These are phyloP conservation scores for Pestalotiopsis sp. DNA, from an alignment of 2,329 filamentous ascomycete genomes.

Conservation along the genomic window DNA sequence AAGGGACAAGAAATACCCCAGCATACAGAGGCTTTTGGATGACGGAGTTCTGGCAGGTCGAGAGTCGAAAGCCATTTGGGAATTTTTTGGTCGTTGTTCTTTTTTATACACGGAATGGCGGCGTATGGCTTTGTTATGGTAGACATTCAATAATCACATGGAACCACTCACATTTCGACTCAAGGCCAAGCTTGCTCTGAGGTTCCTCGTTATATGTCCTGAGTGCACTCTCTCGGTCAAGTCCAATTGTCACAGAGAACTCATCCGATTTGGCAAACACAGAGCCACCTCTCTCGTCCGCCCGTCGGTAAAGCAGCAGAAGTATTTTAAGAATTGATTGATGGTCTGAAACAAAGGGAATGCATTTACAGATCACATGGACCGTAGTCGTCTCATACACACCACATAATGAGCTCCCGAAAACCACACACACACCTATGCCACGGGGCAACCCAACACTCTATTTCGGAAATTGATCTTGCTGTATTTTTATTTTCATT, in stretches of 20 bases:
- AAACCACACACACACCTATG: not conserved
- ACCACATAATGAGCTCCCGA: not conserved
- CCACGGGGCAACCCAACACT: slow-evolving; percentile 5
- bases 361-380: slow-evolving; percentile 14
- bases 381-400: not conserved
- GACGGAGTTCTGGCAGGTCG: not conserved
- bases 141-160: not conserved
- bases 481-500: not conserved
- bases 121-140: not conserved
- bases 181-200: no score
- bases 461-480: slow-evolving; percentile 9
- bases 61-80: not conserved
- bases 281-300: not conserved
- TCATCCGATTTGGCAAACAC: no score
- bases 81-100: not conserved
- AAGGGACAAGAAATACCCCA: not conserved
- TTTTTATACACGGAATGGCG: not conserved
- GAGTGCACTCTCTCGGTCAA: no score
- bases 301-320: not conserved
- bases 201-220: no score
- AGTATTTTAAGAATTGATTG: slow-evolving; percentile 1
- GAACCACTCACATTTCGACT: not conserved
- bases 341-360: slow-evolving; percentile 6
- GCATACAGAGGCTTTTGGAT: not conserved
- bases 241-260: no score